Base-by-base conservation (phyloP, 768 basidiomycete species). In the Panaeolus papilionaceus region DNA sequence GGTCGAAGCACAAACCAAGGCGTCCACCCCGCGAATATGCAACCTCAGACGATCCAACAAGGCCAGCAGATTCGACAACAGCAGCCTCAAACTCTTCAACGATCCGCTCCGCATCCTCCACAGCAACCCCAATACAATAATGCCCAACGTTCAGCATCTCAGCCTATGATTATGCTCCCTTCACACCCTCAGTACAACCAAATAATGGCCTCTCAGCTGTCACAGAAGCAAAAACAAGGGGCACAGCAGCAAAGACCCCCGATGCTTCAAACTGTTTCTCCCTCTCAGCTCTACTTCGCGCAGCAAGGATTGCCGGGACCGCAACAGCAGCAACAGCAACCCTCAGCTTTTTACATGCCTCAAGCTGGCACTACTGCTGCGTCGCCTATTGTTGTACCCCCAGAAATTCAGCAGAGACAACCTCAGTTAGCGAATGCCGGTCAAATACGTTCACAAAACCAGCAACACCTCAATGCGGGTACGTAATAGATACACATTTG, bases 11-110 rank as follows among this genome's bases (percentile, higher is more conserved):
- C 45, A 45, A 45, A 14, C 45, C 18, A 11, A 45, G 7, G 1
- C 14, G 3, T 11, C 9, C 40, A 16, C 8, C 45, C 45, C 45
- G 8, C n/a, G 18, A 47, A 49, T 40, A 51, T 28, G 45, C 62
- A 66, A 16, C 69, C 61, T 11, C 67, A 69, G 3, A 61, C 65
- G 40, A 23, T 26, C 5, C 49, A 23, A 16, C 45, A 47, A 23
- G 20, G 5, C 23, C 49, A 28, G 23, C 49, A 51, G 26, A 4
- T 26, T 7, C 20, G 4, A 20, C 45, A 45, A 4, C 45, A 11
- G 39, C 39, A 0, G 14, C 39, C 9, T 11, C 39, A 44, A 44
- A 9, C 11, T 16, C 14, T 6, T 16, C 42, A 44, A 16, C 42
- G 42, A 44, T n/a, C 42, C 42, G 42, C 42, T 6, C 39, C 39